Conservation (phyloP, 2,329 filamentous ascomycete species). For the Talaromyces rugulosus region DNA sequence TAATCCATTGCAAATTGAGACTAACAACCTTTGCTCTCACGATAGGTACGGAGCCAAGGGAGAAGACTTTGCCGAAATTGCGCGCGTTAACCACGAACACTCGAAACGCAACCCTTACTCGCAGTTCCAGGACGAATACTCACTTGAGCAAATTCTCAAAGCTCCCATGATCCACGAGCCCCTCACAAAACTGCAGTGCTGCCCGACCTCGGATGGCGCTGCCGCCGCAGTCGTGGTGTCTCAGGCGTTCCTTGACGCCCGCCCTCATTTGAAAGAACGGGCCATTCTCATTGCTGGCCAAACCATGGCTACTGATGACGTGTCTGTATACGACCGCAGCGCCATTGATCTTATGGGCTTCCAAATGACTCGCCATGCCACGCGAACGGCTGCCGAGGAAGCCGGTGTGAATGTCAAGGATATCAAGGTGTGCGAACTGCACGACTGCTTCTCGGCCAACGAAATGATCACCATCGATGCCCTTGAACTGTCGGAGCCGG, state of each 20-base stretch:
- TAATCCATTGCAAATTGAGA: not conserved
- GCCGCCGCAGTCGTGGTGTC: conserved; percentile 87
- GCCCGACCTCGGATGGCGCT: conserved; percentile 88
- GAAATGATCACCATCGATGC: conserved; percentile 89
- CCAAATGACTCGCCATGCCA: conserved; percentile 74
- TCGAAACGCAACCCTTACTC: conserved; percentile 91
- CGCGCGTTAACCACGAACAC: conserved; percentile 87
- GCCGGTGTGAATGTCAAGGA: conserved; percentile 61
- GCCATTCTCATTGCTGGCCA: conserved; percentile 90
- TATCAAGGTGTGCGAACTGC: conserved; percentile 81
- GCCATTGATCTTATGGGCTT: conserved; percentile 87
- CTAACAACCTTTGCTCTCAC: not conserved
- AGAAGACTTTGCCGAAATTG: conserved; percentile 93
- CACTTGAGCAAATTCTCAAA: conserved; percentile 72
- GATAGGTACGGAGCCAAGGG: conserved; percentile 72
- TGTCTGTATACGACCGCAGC: conserved; percentile 70
- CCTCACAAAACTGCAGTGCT: conserved; percentile 97
- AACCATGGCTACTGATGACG: conserved; percentile 77
- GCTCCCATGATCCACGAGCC: conserved; percentile 77
- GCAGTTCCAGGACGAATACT: conserved; percentile 94
- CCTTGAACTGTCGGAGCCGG: conserved; percentile 70
- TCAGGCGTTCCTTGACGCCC: conserved; percentile 78
- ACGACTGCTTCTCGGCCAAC: conserved; percentile 96
- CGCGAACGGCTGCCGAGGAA: conserved; percentile 65
- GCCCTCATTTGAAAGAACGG: conserved; percentile 74